phyloP scores from a whole-genome alignment of 2,329 filamentous ascomycete genomes.

The Cladosporium oxysporum region DNA sequence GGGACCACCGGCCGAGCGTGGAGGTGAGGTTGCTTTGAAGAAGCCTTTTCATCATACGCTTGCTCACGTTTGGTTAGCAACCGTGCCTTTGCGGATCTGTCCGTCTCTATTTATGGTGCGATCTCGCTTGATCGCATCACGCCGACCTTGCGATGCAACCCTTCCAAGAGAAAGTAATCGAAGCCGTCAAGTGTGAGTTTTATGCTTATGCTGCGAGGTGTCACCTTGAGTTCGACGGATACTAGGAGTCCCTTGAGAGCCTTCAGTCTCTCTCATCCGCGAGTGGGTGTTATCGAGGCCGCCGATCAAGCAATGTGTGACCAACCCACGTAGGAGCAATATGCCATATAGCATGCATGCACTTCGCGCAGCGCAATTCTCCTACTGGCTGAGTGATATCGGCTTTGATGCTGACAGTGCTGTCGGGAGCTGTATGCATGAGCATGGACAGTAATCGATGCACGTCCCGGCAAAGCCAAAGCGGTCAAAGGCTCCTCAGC shows the following conservation, averaged over 20 bases:
- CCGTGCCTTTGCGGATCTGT: not conserved
- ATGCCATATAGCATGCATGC: not conserved
- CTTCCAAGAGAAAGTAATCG: not conserved
- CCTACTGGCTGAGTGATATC: not conserved
- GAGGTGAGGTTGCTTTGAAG: constrained; percentile 16
- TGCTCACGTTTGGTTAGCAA: not conserved
- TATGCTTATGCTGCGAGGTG: not conserved
- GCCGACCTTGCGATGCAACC: constrained; percentile 1
- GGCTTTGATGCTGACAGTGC: not conserved
- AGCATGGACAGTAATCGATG: not conserved
- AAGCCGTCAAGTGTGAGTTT: not conserved
- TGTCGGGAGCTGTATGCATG: not conserved
- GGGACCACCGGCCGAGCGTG: constrained; percentile 12
- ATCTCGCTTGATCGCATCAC: constrained; percentile 6
- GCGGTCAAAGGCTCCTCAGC: not conserved
- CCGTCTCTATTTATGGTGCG: constrained; percentile 9
- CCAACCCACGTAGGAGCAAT: not conserved
- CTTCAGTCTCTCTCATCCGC: not conserved
- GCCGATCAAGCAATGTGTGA: not conserved
- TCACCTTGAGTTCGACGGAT: not conserved
- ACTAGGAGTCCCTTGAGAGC: not conserved
- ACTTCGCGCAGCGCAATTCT: not conserved
- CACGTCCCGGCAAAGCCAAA: not conserved
- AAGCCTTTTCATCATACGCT: not conserved
- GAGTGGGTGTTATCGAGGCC: not conserved